Conservation (phyloP, 2,329 filamentous ascomycete genomes). For the Xylaria sp. region DNA sequence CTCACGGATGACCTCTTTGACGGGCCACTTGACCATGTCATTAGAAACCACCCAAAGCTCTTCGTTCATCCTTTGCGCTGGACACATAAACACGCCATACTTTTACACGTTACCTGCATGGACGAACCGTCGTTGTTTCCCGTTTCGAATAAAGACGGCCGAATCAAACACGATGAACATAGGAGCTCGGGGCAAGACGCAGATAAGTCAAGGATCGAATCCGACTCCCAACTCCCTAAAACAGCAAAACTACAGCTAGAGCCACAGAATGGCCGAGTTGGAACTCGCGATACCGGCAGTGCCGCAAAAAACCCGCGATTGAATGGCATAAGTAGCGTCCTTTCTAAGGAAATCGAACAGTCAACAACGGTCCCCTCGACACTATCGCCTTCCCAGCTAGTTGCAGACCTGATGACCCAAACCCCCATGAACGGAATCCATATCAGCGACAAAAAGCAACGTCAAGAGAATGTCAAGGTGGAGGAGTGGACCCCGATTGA, state of each 20-base stretch:
- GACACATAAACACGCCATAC: background rate
- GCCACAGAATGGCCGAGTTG: background rate
- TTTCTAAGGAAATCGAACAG: background rate
- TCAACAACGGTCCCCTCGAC: background rate
- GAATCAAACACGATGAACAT: background rate
- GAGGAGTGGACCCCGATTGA: background rate
- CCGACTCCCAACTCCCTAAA: background rate
- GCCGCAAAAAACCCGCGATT: background rate
- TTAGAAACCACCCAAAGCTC: slow-evolving; percentile 20
- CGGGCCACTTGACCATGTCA: slow-evolving; percentile 19
- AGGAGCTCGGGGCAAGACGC: background rate
- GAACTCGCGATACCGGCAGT: no score
- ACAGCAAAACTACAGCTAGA: background rate
- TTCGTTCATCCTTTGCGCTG: slow-evolving; percentile 12
- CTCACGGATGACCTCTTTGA: slow-evolving; percentile 16
- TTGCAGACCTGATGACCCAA: no score
- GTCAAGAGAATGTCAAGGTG: background rate
- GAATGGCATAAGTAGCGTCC: background rate
- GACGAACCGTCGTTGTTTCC: background rate
- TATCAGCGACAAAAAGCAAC: background rate
- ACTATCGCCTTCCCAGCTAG: background rate
- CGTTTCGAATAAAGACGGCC: background rate
- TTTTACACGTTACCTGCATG: slow-evolving; percentile 14
- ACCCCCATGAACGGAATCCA: background rate
- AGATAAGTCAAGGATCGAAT: background rate